A percentile compares a stretch with the other conserved stretches of the same genome.
phyloP scores from a whole-genome alignment of 805 yeast species.

The Kluyveromyces starmeri region DNA sequence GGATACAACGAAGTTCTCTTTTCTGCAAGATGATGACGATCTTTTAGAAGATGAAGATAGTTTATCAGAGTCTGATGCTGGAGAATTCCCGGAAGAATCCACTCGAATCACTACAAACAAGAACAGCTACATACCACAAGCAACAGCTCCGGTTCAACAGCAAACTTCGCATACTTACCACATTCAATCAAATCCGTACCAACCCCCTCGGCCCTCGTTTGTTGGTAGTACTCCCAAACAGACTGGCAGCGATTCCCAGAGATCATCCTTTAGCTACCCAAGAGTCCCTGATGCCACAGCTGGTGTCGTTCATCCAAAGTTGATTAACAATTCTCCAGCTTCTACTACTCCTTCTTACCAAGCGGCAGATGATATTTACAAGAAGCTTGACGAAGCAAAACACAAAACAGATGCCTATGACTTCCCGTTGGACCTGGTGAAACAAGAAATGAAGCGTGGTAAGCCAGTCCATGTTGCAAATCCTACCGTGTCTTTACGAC shows the following conservation, averaged over 20 bases:
- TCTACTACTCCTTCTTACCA: neutral
- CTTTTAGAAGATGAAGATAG: constrained; percentile 36
- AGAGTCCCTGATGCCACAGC: neutral
- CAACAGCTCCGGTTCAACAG: neutral
- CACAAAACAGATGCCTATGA: constrained; percentile 71
- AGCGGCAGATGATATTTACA: constrained; percentile 10
- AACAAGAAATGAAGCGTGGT: constrained; percentile 28
- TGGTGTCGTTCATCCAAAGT: constrained; percentile 1
- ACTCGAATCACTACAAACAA: too few species aligned
- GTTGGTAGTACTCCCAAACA: neutral
- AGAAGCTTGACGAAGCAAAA: constrained; percentile 38
- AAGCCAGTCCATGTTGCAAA: constrained; percentile 30
- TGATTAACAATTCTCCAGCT: neutral
- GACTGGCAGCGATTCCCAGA: neutral
- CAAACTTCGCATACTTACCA: neutral
- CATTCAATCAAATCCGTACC: neutral
- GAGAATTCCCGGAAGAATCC: too few species aligned
- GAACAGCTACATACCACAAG: neutral
- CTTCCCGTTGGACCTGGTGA: constrained; percentile 49
- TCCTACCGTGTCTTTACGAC: constrained; percentile 12
- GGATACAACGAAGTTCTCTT: constrained; percentile 28
- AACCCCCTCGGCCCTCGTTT: neutral
- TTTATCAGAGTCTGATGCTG: constrained; percentile 26
- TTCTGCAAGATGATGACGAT: constrained; percentile 38
- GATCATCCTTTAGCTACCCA: neutral